phyloP scores from a whole-genome alignment of 768 basidiomycete species.

The Tricholoma furcatifolium region DNA sequence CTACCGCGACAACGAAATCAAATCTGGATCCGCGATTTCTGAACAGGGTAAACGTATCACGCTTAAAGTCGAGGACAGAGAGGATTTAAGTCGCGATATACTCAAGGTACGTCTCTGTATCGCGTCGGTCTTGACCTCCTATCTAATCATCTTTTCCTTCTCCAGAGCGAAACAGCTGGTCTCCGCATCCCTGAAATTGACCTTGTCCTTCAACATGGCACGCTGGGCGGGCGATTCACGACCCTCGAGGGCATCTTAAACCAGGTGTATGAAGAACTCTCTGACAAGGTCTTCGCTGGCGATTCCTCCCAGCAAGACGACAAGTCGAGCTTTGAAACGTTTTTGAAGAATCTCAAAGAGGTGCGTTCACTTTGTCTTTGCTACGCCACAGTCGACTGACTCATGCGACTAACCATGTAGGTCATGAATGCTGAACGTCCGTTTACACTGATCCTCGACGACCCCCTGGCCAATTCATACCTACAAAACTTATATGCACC shows the following conservation, averaged over 20 bases:
- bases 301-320: slow-evolving; percentile 56
- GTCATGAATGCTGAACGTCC: slow-evolving; percentile 75
- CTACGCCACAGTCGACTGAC: not conserved
- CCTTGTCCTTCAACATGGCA: slow-evolving; percentile 86
- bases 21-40: slow-evolving; percentile 89
- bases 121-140: not conserved
- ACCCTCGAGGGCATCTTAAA: slow-evolving; percentile 94
- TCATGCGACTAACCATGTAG: slow-evolving; percentile 32
- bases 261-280: slow-evolving; percentile 94
- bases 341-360: slow-evolving; percentile 75
- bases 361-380: slow-evolving; percentile 35
- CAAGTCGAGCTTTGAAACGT: slow-evolving; percentile 64
- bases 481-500: slow-evolving; percentile 97
- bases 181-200: slow-evolving; percentile 93
- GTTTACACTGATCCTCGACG: slow-evolving; percentile 93
- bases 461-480: slow-evolving; percentile 94
- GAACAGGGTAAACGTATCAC: slow-evolving; percentile 83
- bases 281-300: slow-evolving; percentile 82
- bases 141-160: not conserved
- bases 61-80: slow-evolving; percentile 86
- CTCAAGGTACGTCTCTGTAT: slow-evolving; percentile 64
- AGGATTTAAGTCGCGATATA: slow-evolving; percentile 91
- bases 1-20: slow-evolving; percentile 97
- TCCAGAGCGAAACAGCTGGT: slow-evolving; percentile 89
- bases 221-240: slow-evolving; percentile 95